Base-by-base conservation (phyloP, 1,284 basidiomycete species). In the Ceratobasidium sp. region DNA sequence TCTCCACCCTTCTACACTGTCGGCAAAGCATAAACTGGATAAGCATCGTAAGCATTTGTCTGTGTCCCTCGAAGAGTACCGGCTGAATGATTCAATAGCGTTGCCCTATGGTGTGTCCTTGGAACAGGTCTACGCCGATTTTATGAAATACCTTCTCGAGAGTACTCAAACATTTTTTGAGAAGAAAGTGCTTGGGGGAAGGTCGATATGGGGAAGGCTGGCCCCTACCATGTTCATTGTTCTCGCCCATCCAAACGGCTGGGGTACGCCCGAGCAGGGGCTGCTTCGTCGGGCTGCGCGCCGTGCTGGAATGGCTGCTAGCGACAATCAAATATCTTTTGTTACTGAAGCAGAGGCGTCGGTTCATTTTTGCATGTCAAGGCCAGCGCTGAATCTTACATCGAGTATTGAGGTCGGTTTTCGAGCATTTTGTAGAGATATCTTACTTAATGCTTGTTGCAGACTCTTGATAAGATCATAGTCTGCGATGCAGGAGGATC, bases 161-260 rank as follows among this genome's bases (percentile, higher is more conserved):
- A 46, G 50, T 35, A 64, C 62, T 4, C 21, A 49, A 13, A n/a
- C 32, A n/a, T 64, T 64, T n/a, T 64, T 50, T 30, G 47, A 64
- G 14, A 28, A 52, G 23, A 44, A 47, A 14, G 28, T 50, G 11
- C 28, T 28, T 0, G 21, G 44, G 8, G 35, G 28, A 4, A 50
- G 38, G 38, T 38, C 35, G 35, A 38, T 38, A 38, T 64, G 62
- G 62, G 30, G 50, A 9, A 32, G 50, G 49, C 23, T 64, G 2
- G n/a, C n/a, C 2, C 62, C 30, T 5, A 38, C n/a, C 9, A 52
- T 64, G 62, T 28, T 8, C 14, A 46, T 64, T 32, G 47, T 64
- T 2, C 23, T 64, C 18, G 62, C 62, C n/a, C 62, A 64, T n/a
- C 62, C 62, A 21, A 64, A 64, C n/a, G 62, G 62, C 13, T 64